Evolutionary conservation across 2,329 filamentous ascomycete genomes (phyloP).

Genomic region (Epichloe sp.): DNA sequence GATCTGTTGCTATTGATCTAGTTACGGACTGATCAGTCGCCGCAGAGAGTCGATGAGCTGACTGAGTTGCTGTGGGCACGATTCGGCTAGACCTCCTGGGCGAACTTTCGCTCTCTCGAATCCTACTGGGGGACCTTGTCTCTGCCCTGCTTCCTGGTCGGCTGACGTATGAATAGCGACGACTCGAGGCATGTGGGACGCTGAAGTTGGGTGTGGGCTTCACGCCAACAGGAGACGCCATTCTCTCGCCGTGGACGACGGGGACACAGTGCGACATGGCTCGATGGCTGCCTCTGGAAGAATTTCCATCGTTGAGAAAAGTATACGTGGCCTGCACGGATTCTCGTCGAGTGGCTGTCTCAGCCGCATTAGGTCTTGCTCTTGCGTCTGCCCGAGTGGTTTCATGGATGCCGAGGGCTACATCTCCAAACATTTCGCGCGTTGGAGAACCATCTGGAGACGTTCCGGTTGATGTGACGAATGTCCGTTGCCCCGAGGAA

Average conservation of each 20-base stretch:
- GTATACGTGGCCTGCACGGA: slow-evolving; percentile 36
- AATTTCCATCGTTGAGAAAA: slow-evolving; percentile 22
- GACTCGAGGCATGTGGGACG: slow-evolving; percentile 31
- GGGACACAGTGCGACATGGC: slow-evolving; percentile 7
- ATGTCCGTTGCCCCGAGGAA: slow-evolving; percentile 47
- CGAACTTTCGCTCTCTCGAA: not conserved
- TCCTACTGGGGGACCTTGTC: slow-evolving; percentile 2
- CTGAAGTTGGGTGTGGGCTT: slow-evolving; percentile 38
- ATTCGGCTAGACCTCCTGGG: slow-evolving; percentile 14
- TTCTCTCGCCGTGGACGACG: slow-evolving; percentile 3
- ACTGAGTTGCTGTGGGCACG: slow-evolving; percentile 33
- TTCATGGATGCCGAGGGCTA: slow-evolving; percentile 21
- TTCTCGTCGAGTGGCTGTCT: slow-evolving; percentile 36
- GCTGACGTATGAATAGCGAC: slow-evolving; percentile 31
- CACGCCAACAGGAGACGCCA: slow-evolving; percentile 6
- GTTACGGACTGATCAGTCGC: slow-evolving; percentile 31
- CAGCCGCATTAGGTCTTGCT: slow-evolving; percentile 37
- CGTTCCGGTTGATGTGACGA: slow-evolving; percentile 44
- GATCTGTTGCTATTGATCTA: slow-evolving; percentile 1
- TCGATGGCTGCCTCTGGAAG: not conserved
- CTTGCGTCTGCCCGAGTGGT: slow-evolving; percentile 22
- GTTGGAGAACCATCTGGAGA: slow-evolving; percentile 45
- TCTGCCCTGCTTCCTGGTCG: slow-evolving; percentile 11
- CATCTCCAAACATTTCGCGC: slow-evolving; percentile 23
- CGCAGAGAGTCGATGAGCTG: slow-evolving; percentile 39